Conservation (phyloP, 148 eudicot genomes). For the Diospyros lotus region DNA sequence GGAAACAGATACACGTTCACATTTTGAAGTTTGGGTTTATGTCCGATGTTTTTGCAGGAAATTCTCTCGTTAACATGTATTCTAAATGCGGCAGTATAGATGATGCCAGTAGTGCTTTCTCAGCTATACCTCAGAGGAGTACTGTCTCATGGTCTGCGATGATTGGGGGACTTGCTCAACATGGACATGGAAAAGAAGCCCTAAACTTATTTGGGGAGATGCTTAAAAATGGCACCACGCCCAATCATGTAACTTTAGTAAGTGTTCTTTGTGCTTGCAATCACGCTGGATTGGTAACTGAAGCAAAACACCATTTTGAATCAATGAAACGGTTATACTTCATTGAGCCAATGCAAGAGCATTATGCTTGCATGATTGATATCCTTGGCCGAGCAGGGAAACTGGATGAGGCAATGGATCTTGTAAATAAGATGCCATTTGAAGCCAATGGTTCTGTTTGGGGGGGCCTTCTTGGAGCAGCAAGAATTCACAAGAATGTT, state of each 20-base stretch:
- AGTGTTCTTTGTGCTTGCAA: slow-evolving; percentile 13
- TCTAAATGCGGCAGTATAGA: slow-evolving; percentile 54
- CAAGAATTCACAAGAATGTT: slow-evolving; percentile 50
- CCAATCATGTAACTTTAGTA: slow-evolving; percentile 13
- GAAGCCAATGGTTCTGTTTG: slow-evolving; percentile 30
- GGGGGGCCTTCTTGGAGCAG: slow-evolving; percentile 54
- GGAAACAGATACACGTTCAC: slow-evolving; percentile 56
- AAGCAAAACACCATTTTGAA: slow-evolving; percentile 24
- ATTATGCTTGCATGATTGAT: slow-evolving; percentile 18
- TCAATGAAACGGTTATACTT: slow-evolving; percentile 41
- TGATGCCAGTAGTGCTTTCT: slow-evolving; percentile 44
- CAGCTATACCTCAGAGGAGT: slow-evolving; percentile 33
- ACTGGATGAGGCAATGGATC: slow-evolving; percentile 13
- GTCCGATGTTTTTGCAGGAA: slow-evolving; percentile 2
- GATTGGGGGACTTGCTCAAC: slow-evolving; percentile 66
- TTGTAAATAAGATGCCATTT: slow-evolving; percentile 11
- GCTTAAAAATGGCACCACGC: slow-evolving; percentile 10
- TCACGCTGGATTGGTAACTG: slow-evolving; percentile 13
- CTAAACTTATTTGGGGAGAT: slow-evolving; percentile 27
- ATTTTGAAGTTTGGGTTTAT: slow-evolving; percentile 37
- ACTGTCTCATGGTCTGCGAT: slow-evolving; percentile 59
- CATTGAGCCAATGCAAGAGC: slow-evolving; percentile 48
- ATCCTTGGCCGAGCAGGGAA: slow-evolving; percentile 16
- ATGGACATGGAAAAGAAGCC: slow-evolving; percentile 51
- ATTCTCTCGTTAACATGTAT: slow-evolving; percentile 42